Percentiles rank a stretch among this genome's conserved stretches.
Evolutionary conservation across 2,329 filamentous ascomycete species (phyloP).

Genomic region (Neurospora sp.): DNA sequence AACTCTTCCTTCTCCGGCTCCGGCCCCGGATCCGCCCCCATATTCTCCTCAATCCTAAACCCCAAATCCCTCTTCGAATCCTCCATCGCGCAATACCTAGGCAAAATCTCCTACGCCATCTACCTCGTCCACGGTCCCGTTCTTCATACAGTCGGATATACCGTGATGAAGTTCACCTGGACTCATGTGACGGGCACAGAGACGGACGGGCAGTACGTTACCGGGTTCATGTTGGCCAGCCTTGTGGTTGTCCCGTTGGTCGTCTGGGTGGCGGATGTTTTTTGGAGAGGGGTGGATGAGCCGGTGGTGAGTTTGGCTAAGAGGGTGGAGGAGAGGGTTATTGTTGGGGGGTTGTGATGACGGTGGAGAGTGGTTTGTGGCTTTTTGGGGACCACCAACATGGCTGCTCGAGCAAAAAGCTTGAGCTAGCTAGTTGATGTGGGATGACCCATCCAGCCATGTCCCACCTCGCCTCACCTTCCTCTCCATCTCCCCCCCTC

Average conservation of each 20-base stretch:
- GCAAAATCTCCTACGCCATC: conserved; percentile 49
- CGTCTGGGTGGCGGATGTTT: conserved; percentile 46
- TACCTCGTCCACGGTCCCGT: conserved; percentile 52
- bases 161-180: conserved; percentile 39
- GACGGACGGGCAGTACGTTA: conserved; percentile 30
- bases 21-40: neutral
- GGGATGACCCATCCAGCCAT: neutral
- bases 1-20: conserved; percentile 28
- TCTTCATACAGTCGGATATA: conserved; percentile 42
- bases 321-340: conserved; percentile 37
- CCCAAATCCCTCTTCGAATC: conserved; percentile 34
- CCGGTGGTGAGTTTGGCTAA: conserved; percentile 46
- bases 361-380: neutral
- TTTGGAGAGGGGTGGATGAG: conserved; percentile 45
- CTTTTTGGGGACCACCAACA: neutral
- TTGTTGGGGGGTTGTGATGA: neutral
- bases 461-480: neutral
- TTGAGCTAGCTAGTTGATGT: neutral
- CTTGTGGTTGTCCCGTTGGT: conserved; percentile 39
- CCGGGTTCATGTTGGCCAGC: conserved; percentile 36
- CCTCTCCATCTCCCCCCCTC: neutral
- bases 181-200: conserved; percentile 34
- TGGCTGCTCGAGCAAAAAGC: neutral
- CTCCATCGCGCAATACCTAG: conserved; percentile 43
- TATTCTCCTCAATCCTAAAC: neutral